A percentile compares a stretch with the other conserved stretches of the same genome.
Conservation (phyloP, 139 green algal genomes). For the Chlamydomonas sp. region DNA sequence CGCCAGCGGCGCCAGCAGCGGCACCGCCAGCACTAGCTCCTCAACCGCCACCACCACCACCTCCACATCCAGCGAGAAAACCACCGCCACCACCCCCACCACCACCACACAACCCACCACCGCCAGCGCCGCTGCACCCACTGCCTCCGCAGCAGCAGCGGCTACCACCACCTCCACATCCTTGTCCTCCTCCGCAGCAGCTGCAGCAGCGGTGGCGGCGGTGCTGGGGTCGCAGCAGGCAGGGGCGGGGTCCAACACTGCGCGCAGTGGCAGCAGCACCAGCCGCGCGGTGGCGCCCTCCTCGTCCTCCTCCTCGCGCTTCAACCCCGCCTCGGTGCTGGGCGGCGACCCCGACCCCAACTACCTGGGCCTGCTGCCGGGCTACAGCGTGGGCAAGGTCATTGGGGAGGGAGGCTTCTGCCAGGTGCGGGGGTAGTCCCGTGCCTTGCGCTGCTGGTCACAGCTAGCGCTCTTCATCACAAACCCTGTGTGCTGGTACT, state of each 20-base stretch:
- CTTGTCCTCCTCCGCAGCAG: not conserved
- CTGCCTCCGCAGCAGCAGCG: not conserved
- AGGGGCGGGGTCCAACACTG: too few relatives aligned
- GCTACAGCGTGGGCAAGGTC: conserved; percentile 81
- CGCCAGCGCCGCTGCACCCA: not conserved
- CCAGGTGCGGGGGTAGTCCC: conserved; percentile 65
- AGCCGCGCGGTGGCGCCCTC: not conserved
- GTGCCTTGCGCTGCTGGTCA: not conserved
- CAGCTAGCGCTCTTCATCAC: not conserved
- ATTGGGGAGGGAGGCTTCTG: conserved; percentile 92
- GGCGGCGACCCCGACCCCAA: conserved; percentile 11
- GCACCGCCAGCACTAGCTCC: not conserved
- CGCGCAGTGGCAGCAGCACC: not conserved
- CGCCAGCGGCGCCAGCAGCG: not conserved
- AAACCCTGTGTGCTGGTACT: too few relatives aligned
- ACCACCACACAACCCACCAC: not conserved
- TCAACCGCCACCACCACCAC: not conserved
- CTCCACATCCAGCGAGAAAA: too few relatives aligned
- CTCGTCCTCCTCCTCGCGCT: conserved; percentile 4
- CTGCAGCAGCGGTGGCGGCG: not conserved
- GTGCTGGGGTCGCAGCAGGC: not conserved
- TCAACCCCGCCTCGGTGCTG: conserved; percentile 18
- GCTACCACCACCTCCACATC: not conserved
- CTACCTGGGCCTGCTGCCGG: conserved; percentile 52
- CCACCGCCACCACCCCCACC: too few relatives aligned